Base-by-base conservation (phyloP, 192 early-diverging fungal genomes). In the Backusella sp. region DNA sequence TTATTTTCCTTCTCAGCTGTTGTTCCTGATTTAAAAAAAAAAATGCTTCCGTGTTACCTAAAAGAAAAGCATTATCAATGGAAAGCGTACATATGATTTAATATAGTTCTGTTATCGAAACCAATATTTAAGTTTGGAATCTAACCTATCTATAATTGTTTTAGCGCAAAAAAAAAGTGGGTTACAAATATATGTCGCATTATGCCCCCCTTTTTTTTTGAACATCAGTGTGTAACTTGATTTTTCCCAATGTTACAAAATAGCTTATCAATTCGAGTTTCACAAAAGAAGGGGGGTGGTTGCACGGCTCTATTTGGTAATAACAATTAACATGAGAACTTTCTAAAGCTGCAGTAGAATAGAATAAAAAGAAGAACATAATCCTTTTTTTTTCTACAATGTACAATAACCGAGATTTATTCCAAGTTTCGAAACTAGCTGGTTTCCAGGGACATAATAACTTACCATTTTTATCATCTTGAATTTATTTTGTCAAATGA, bases 41-140 rank as follows among this genome's bases (percentile, higher is more conserved):
- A 26, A 56, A 32, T 21, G 53, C 19, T 21, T 56, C n/a, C 49
- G 49, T 21, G 49, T 21, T 53, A 53, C 49, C n/a, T 17, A 53
- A 53, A 53, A n/a, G 17, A 32, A n/a, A 46, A 53, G 3, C 37
- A 39, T 44, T 17, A 56, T 56, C 53, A 56, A 56, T 56, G 42
- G 5, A 44, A 44, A 44, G 42, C 9, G 19, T 56, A 56, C 53
- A 23, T 15, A 56, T 56, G 53, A 9, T 21, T 56, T 56, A 56
- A 56, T 56, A 56, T 56, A 56, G 53, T 56, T 21, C 53, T 56
- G 21, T 56, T 56, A 56, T 56, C 53, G 53, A 56, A 56, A 56
- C 8, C 53, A 56, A n/a, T 56, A 56, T 56, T 56, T 56, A 56
- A 56, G 53, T 56, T 56, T 56, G 26, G 53, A 56, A 56, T 56